Base-by-base conservation (phyloP, 2,329 filamentous ascomycete species). In the Microsporum audouinii region DNA sequence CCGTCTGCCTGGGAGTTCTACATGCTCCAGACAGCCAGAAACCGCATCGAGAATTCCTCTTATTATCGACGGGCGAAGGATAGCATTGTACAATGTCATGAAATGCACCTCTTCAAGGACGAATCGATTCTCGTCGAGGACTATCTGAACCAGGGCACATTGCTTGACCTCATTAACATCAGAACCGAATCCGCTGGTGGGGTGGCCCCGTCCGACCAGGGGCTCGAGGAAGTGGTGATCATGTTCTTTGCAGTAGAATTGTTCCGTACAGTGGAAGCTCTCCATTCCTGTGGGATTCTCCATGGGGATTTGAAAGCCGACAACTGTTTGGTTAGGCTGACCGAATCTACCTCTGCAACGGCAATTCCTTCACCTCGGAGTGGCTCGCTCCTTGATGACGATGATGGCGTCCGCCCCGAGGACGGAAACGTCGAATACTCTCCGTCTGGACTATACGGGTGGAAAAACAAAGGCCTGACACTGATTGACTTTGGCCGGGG, bases 161-260 rank as follows among this genome's bases (percentile, higher is more conserved):
- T 99, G 2, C 84, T 99, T n/a, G 92, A 97, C 69, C 84, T 97
- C 0, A 86, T 99, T 73, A 99, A 99, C 74, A 79, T 88, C 65
- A 85, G 88, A 47, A 80, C 83, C 17, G 89, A 95, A 64, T 68
- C 71, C 3, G 74, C 72, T 38, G 72, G 82, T 1, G 82, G 82
- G 3, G 69, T 73, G 2, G 72, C 75, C 14, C 75, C 76, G 36
- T 68, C 72, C 7, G 75, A 78, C 38, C 85, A 85, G 1, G 86
- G 88, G 14, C 89, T 99, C 82, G 94, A 99, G 67, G 94, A 99
- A 74, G 80, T 82, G 56, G 79, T 97, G 1, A 89, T 88, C 67
- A 96, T 97, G 90, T 97, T 96, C 79, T 95, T 97, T 76, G 82
- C 89, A 5, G 81, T 97, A 63, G 94, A 99, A 74, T 82, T 99